A percentile compares a stretch with the other conserved stretches of the same genome.
Conservation (phyloP, 495 filamentous ascomycete species). For the Stereocaulon alpinum region DNA sequence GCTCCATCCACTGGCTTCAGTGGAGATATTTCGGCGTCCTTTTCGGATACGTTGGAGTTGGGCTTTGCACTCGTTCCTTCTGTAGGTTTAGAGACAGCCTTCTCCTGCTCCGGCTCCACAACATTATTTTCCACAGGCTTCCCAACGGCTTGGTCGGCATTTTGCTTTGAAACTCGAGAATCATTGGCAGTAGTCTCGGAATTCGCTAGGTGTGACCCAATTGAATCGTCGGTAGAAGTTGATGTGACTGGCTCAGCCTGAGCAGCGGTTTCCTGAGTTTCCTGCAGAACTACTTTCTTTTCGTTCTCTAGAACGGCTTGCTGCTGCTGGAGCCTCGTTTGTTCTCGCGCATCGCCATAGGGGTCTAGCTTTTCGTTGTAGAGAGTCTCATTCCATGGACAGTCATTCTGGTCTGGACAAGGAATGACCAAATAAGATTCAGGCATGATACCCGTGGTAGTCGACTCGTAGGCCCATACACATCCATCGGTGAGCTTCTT, state of each 20-base stretch:
- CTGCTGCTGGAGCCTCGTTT: constrained; percentile 25
- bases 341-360: constrained; percentile 28
- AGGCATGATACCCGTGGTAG: constrained; percentile 82
- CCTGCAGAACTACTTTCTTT: constrained; percentile 27
- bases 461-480: constrained; percentile 82
- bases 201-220: neutral
- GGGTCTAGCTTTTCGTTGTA: constrained; percentile 52
- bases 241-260: neutral
- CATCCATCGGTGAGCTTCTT: constrained; percentile 82
- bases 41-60: neutral
- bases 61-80: neutral
- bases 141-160: neutral
- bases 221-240: neutral
- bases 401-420: constrained; percentile 55
- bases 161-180: neutral
- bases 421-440: constrained; percentile 57
- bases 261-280: neutral
- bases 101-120: neutral
- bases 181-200: constrained; percentile 4
- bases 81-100: neutral
- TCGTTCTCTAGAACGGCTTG: constrained; percentile 21
- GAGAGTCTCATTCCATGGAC: constrained; percentile 64
- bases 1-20: neutral
- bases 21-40: neutral
- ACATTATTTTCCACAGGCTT: neutral